Evolutionary conservation across 257 asterid genomes (phyloP).

Genomic region (Henckelia pumila): DNA sequence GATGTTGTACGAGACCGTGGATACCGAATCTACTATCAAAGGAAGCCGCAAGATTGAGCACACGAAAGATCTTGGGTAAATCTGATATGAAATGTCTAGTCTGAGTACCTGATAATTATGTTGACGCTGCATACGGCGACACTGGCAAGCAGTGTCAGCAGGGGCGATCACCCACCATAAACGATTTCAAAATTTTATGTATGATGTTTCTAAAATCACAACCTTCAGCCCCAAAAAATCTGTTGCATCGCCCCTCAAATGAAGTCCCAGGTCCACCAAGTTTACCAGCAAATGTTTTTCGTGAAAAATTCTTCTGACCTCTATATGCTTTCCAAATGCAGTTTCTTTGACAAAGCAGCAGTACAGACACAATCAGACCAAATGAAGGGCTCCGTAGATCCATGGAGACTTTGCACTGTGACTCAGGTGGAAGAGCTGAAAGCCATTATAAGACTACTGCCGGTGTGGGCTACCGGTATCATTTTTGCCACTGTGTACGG

Average conservation of each 20-base stretch:
- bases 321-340: constrained; percentile 21
- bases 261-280: background rate
- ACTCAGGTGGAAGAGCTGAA: constrained; percentile 74
- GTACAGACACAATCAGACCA: constrained; percentile 49
- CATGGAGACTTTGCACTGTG: constrained; percentile 63
- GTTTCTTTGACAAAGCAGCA: constrained; percentile 73
- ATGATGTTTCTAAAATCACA: background rate
- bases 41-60: constrained; percentile 69
- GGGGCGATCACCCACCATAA: background rate
- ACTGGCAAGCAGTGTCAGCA: no score
- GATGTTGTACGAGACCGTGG: constrained; percentile 38
- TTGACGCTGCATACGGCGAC: no score
- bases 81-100: background rate
- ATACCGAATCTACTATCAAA: constrained; percentile 41
- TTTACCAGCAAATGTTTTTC: background rate
- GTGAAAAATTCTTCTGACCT: background rate
- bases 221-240: background rate
- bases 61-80: constrained; percentile 40
- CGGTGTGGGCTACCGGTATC: constrained; percentile 67
- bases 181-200: no score
- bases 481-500: constrained; percentile 57
- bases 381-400: constrained; percentile 29
- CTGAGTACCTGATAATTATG: no score
- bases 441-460: constrained; percentile 45
- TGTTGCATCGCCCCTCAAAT: background rate